phyloP scores from a whole-genome alignment of 2,329 filamentous ascomycete species.

The Ceratocystis harringtonii region DNA sequence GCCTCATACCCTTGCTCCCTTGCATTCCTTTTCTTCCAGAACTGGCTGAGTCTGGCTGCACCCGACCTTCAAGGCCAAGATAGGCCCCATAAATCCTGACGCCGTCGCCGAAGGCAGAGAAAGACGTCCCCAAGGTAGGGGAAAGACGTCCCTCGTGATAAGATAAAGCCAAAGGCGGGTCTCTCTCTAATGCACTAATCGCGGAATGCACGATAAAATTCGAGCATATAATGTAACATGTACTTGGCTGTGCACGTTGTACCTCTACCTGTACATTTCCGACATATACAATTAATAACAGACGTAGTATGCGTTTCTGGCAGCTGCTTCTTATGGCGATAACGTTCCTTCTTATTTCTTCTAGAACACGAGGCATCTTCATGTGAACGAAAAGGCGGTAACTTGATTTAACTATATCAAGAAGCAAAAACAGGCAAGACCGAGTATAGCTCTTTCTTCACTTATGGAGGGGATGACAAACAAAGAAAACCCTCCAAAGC shows the following conservation, averaged over 20 bases:
- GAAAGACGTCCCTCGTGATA: not conserved
- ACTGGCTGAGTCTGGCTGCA: not conserved
- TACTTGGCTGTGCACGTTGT: no score
- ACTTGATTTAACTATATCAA: not conserved
- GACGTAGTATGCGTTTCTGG: not conserved
- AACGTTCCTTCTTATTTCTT: not conserved
- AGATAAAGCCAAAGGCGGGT: not conserved
- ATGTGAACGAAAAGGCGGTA: not conserved
- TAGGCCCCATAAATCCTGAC: constrained; percentile 8
- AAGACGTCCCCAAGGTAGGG: not conserved
- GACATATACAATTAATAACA: not conserved
- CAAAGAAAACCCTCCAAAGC: not conserved
- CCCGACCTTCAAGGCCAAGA: not conserved
- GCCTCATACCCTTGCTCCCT: not conserved
- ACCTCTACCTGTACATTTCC: no score
- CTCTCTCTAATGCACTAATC: not conserved
- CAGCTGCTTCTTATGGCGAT: not conserved
- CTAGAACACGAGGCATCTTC: not conserved
- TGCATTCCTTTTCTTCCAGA: not conserved
- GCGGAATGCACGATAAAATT: not conserved
- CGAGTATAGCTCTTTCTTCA: not conserved
- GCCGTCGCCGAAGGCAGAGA: constrained; percentile 10
- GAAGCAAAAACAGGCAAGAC: not conserved
- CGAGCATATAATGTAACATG: not conserved
- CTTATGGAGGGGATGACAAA: not conserved